Evolutionary conservation across 257 asterid genomes (phyloP).

Genomic region (Lycium barbarum): DNA sequence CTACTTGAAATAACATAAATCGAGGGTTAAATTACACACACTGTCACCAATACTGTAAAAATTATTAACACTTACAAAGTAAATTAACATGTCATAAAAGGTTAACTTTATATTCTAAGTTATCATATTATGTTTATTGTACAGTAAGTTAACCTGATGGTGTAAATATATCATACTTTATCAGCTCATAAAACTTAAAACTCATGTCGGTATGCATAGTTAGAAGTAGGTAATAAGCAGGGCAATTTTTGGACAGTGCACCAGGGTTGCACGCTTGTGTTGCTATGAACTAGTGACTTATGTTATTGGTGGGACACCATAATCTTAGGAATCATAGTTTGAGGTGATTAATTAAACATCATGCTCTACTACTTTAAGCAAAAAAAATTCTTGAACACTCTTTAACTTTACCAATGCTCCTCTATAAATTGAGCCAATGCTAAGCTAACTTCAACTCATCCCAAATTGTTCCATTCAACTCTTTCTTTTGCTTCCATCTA

Average conservation of each 20-base stretch:
- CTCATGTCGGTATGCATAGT: not conserved
- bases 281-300: not conserved
- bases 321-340: constrained; percentile 7
- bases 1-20: not conserved
- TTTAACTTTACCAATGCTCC: not conserved
- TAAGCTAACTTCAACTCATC: not conserved
- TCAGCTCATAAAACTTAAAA: too few species aligned
- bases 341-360: not conserved
- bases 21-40: too few species aligned
- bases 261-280: constrained; percentile 1
- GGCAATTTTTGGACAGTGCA: not conserved
- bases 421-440: constrained; percentile 18
- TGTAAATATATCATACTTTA: too few species aligned
- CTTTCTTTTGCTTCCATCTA: not conserved
- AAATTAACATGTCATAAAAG: too few species aligned
- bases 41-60: too few species aligned
- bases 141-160: too few species aligned
- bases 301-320: not conserved
- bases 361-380: not conserved
- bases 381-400: not conserved
- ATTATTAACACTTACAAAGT: too few species aligned
- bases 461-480: not conserved
- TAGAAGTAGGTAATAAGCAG: not conserved
- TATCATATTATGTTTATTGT: too few species aligned
- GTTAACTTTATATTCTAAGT: not conserved